Base-by-base conservation (phyloP, 805 yeast species). In the Isabelozyma rhagii region DNA sequence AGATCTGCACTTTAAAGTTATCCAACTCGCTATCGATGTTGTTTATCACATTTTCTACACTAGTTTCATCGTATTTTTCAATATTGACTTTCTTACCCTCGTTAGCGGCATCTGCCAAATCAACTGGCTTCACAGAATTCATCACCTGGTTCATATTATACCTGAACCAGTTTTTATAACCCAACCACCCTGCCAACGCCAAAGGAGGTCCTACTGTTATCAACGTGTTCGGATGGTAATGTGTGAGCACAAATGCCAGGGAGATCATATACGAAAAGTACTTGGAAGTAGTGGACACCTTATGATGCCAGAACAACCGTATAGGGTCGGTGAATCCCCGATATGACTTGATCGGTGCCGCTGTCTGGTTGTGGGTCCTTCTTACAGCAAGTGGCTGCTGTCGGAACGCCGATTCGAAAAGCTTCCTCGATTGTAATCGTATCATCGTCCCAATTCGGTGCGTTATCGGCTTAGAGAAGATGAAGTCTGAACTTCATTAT, bases 11-110 rank as follows among this genome's bases (percentile, higher is more conserved):
- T 41, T 58, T 64, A 51, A 72, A 67, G 46, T 63, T 60, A 48
- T 71, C 77, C 53, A 57, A 72, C 55, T 69, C 70, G 49, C 60
- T 69, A 10, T 73, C 77, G 18, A 72, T 57, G 4, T 77, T 77
- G 14, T 57, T 48, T 13, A 66, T 18, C 11, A 70, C 73, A 48
- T 66, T 65, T 18, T 55, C 52, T 2, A 69, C 43, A 29, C 57
- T 60, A 17, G 64, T 52, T 50, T 70, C 76, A 52, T 74, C 72
- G 55, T 74, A 74, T 25, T 51, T 51, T 29, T 50, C 47, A n/a
- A 68, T 51, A 8, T 55, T 48, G 27, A 70, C 52, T 10, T 36
- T 44, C 27, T 54, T 54, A 18, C 49, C 48, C 11, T 47, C 45
- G 15, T 48, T 36, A 21, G 28, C 17, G 31, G 43, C 47, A n/a